Evolutionary conservation across 2,329 filamentous ascomycete species (phyloP).

Genomic region (Colletotrichum sp.): DNA sequence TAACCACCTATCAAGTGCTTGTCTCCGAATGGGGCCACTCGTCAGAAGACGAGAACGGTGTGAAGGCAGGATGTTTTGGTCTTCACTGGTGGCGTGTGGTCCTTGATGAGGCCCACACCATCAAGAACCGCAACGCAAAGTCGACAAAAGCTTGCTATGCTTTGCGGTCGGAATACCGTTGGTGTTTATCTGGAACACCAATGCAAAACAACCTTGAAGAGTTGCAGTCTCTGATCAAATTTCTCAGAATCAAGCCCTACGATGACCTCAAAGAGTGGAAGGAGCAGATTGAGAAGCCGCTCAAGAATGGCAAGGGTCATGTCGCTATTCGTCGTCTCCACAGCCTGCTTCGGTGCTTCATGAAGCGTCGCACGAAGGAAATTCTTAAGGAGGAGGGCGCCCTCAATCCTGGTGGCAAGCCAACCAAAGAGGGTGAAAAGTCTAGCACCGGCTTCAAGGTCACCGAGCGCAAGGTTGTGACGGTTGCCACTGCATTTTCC

Average conservation of each 20-base stretch:
- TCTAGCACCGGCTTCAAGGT: conserved; percentile 81
- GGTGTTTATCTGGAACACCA: conserved; percentile 95
- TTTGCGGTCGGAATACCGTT: conserved; percentile 84
- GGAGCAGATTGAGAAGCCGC: conserved; percentile 84
- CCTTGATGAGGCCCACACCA: conserved; percentile 94
- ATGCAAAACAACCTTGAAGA: conserved; percentile 99
- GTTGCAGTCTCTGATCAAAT: conserved; percentile 90
- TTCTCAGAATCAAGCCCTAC: conserved; percentile 90
- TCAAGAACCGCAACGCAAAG: conserved; percentile 98
- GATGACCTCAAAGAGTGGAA: conserved; percentile 88
- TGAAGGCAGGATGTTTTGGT: conserved; percentile 85
- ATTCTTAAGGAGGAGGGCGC: conserved; percentile 90
- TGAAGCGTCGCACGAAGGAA: conserved; percentile 98
- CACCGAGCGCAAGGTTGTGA: conserved; percentile 87
- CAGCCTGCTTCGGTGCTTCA: conserved; percentile 86
- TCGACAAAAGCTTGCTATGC: conserved; percentile 91
- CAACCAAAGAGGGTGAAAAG: conserved; percentile 42
- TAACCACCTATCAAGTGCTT: conserved; percentile 95
- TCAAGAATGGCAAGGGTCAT: conserved; percentile 89
- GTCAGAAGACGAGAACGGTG: conserved; percentile 62
- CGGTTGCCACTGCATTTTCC: conserved; percentile 78
- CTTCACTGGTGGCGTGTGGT: conserved; percentile 96
- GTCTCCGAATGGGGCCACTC: conserved; percentile 86
- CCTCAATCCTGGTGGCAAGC: conserved; percentile 77
- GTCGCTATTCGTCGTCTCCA: conserved; percentile 89